phyloP scores from a whole-genome alignment of 1,139 yeast species.

The Saccharomycopsis hybrid region DNA sequence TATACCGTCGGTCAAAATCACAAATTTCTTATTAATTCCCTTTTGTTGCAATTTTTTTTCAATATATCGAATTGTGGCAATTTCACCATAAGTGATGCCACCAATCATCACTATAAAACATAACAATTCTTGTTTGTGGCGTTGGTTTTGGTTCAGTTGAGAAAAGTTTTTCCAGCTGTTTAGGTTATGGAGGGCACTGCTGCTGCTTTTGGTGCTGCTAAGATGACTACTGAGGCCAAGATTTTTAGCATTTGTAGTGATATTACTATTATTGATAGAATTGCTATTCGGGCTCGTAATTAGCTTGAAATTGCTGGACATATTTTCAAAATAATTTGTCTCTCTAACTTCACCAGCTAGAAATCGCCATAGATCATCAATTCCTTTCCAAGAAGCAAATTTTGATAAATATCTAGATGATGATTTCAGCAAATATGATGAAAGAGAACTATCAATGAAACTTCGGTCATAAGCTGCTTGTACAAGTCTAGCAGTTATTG shows the following conservation, averaged over 20 bases:
- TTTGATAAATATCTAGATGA: conserved; percentile 23
- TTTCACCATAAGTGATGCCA: conserved; percentile 75
- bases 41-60: conserved; percentile 35
- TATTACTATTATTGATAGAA: neutral
- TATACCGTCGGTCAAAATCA: conserved; percentile 52
- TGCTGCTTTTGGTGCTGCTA: conserved; percentile 25
- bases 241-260: neutral
- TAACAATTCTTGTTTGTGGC: conserved; percentile 15
- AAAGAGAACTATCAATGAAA: conserved; percentile 29
- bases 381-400: conserved; percentile 42
- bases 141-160: too few relatives aligned
- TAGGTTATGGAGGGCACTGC: conserved; percentile 2
- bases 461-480: conserved; percentile 45
- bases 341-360: conserved; percentile 37
- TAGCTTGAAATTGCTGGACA: conserved; percentile 19
- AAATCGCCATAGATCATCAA: conserved; percentile 32
- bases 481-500: conserved; percentile 40
- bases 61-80: conserved; percentile 56
- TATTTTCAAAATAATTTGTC: conserved; percentile 6
- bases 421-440: conserved; percentile 34
- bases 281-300: conserved; percentile 4
- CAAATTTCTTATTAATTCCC: conserved; percentile 37
- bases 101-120: conserved; percentile 53
- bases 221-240: neutral
- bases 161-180: too few relatives aligned